A percentile compares a stretch with the other conserved stretches of the same genome.
Evolutionary conservation across 1,284 basidiomycete species (phyloP).

Genomic region (Cutaneotrichosporon sp.): DNA sequence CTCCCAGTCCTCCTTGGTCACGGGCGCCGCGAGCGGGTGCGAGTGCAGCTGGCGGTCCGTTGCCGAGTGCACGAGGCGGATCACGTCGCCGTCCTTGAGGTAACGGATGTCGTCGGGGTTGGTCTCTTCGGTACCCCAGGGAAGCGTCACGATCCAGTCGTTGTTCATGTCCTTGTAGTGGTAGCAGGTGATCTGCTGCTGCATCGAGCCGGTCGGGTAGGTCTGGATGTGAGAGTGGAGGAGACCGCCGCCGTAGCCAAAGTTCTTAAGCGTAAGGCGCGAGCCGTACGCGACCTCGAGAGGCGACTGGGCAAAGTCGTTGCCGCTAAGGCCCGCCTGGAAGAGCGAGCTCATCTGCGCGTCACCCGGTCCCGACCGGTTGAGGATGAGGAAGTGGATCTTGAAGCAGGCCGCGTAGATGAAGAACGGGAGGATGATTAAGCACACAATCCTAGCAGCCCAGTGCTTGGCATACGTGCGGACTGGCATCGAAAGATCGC

Average conservation of each 20-base stretch:
- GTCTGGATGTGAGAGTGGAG: slow-evolving; percentile 95
- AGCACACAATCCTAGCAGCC: slow-evolving; percentile 77
- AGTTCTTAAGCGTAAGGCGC: slow-evolving; percentile 90
- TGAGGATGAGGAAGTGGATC: slow-evolving; percentile 90
- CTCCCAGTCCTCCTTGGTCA: slow-evolving; percentile 87
- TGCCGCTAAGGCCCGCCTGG: slow-evolving; percentile 93
- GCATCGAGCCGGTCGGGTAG: slow-evolving; percentile 85
- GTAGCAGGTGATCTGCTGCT: slow-evolving; percentile 98
- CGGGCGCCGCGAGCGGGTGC: slow-evolving; percentile 79
- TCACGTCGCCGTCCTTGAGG: slow-evolving; percentile 72
- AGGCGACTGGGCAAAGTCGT: slow-evolving; percentile 85
- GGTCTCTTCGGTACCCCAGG: slow-evolving; percentile 64
- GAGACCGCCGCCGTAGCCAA: slow-evolving; percentile 95
- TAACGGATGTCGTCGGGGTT: slow-evolving; percentile 63
- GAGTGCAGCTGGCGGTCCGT: slow-evolving; percentile 93
- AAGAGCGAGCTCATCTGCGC: slow-evolving; percentile 98
- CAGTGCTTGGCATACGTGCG: slow-evolving; percentile 86
- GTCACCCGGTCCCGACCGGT: slow-evolving; percentile 91
- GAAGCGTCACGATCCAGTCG: slow-evolving; percentile 78
- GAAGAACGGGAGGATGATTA: slow-evolving; percentile 84
- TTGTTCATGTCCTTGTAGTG: slow-evolving; percentile 99
- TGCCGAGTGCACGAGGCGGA: slow-evolving; percentile 76
- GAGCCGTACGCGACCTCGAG: slow-evolving; percentile 89
- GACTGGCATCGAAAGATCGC: slow-evolving; percentile 85
- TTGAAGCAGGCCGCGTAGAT: slow-evolving; percentile 96